Base-by-base conservation (phyloP, 2,329 filamentous ascomycete genomes). In the Hymenoscyphus infarciens region DNA sequence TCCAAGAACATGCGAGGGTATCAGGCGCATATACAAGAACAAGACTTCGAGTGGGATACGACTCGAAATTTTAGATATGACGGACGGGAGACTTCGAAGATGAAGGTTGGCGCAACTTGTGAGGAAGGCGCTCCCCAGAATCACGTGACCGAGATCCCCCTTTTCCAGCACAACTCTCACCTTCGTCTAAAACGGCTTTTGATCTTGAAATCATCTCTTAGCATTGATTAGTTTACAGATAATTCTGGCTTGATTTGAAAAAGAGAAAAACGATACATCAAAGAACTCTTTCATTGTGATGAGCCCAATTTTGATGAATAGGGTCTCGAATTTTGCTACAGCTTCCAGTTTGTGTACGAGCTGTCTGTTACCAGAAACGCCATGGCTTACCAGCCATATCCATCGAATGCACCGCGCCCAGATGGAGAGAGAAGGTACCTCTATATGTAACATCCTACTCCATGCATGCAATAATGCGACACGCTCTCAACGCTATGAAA, bases 301-400 rank as follows among this genome's bases (percentile, higher is more conserved):
- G 53, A 55, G 27, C 11, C 27, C 53, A 16, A 54, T 13, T 29
- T 16, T 38, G 35, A 16, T 38, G 35, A 55, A n/a, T 55, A 55
- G 27, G 29, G 33, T 31, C 53, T 31, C 53, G 53, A 55, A 55
- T 31, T 33, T 39, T 57, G 56, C 33, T 38, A 57, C 56, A 57
- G 45, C 45, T 22, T 52, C 22, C 45, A 52, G 35, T 22, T 52
- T 25, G 25, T 52, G 45, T 52, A 52, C 19, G 19, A 52, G 45
- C 45, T 52, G 45, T 22, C 42, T 52, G 45, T 52, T 11, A 52
- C 45, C 45, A 52, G 45, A 22, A 52, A 52, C 45, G 45, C 45
- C 45, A 52, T 52, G 45, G 45, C 45, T 52, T 52, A 22, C 19
- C 19, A 13, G 19, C 19, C 45, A 52, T 52, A 38, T 25, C 45